Base-by-base conservation (phyloP, 192 early-diverging fungal species). In the Podila verticillata region DNA sequence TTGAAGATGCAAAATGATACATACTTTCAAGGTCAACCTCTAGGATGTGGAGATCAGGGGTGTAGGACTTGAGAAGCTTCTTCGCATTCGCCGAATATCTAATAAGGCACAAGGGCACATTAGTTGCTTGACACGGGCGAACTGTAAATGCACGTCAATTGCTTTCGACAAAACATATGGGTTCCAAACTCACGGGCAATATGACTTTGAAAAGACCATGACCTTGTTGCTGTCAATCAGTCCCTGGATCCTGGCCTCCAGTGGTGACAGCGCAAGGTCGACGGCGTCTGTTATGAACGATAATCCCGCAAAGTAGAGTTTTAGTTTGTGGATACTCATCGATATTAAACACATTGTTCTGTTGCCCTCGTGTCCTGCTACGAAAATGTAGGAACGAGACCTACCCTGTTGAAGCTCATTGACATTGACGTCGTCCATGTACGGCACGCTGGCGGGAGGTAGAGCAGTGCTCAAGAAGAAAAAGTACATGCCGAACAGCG, bases 121-220 rank as follows among this genome's bases (percentile, higher is more conserved):
- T 48, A 26, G 48, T 10, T 54, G 2, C 51, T 5, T 54, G 20
- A 54, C 20, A n/a, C 17, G 5, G 51, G 8, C 22, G 4, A 24
- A 15, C 12, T 44, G 15, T 7, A 44, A 9, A 44, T 12, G 8
- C 36, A 12, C 36, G 36, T 44, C 39, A 44, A 44, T 12, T 15
- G 39, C 39, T 44, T n/a, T 44, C 12, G 10, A 15, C 3, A 44
- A n/a, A n/a, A 17, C 15, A 44, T 44, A 12, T 17, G 17, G 39
- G 39, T 12, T 44, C 17, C 36, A 10, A 9, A 56, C 74, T 34
- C 60, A 78, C 74, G 66, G 70, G 56, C 77, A 80, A 36, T 80
- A 80, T 20, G 77, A 61, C 57, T 80, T 80, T 57, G 77, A 80
- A 31, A 80, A 80, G 26, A 80, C 70, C 77, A 80, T 80, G 66